Evolutionary conservation across 2,329 filamentous ascomycete species (phyloP).

Genomic region (Xylariaceae sp.): DNA sequence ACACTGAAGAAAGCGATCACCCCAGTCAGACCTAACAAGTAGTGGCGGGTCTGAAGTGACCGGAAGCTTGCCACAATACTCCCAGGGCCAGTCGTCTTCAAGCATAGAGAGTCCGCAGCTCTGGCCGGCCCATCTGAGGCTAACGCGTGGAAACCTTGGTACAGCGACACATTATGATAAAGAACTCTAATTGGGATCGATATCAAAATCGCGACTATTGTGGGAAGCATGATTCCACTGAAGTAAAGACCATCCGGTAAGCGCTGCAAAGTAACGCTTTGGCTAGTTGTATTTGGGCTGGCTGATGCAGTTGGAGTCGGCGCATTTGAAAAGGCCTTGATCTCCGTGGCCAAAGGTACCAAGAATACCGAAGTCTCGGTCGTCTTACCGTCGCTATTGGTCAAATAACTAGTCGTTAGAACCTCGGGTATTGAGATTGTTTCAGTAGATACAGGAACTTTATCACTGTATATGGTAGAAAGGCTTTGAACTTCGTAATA

Average conservation of each 20-base stretch:
- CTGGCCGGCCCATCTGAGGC: conserved; percentile 33
- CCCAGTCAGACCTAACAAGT: conserved; percentile 37
- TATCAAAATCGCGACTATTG: conserved; percentile 32
- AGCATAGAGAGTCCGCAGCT: conserved; percentile 39
- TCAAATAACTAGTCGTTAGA: conserved; percentile 10
- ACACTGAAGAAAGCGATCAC: conserved; percentile 33
- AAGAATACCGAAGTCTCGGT: conserved; percentile 19
- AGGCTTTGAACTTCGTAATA: conserved; percentile 15
- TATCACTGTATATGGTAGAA: conserved; percentile 10
- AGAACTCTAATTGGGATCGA: conserved; percentile 36
- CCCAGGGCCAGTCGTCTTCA: conserved; percentile 38
- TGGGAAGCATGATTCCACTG: conserved; percentile 35
- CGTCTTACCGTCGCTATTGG: conserved; percentile 14
- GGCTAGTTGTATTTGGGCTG: conserved; percentile 10
- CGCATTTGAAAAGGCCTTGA: too few relatives aligned
- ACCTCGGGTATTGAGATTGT: conserved; percentile 16
- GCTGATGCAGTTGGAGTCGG: conserved; percentile 16
- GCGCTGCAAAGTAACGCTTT: too few relatives aligned
- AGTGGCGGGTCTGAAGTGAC: conserved; percentile 32
- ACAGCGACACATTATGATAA: conserved; percentile 34
- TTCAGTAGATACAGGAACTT: conserved; percentile 19
- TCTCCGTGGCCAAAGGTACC: conserved; percentile 10
- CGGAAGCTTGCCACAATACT: conserved; percentile 34
- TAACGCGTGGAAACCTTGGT: conserved; percentile 42
- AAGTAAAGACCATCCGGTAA: conserved; percentile 34